phyloP scores from a whole-genome alignment of 805 yeast species.

The Ogataea nakhonphanomensis region DNA sequence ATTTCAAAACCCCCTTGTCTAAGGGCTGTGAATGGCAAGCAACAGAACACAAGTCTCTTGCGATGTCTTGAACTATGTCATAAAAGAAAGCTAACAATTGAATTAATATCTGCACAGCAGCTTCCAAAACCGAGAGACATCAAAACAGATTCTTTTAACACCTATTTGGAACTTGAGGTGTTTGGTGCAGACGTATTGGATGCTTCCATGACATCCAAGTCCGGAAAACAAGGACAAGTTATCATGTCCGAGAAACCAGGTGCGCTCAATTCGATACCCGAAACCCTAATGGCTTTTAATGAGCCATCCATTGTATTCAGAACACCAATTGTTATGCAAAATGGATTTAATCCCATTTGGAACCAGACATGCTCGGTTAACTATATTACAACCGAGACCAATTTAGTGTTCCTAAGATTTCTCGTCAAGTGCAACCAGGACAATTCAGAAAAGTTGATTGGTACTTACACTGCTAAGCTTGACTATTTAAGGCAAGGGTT shows the following conservation, averaged over 20 bases:
- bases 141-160: conserved; percentile 47
- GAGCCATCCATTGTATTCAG: conserved; percentile 26
- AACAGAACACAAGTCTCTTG: conserved; percentile 14
- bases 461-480: conserved; percentile 59
- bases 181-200: conserved; percentile 38
- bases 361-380: conserved; percentile 47
- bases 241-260: background rate
- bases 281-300: conserved; percentile 2
- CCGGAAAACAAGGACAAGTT: conserved; percentile 11
- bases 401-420: conserved; percentile 56
- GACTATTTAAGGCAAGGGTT: conserved; percentile 72
- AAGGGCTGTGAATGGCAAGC: conserved; percentile 16
- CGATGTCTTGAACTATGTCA: conserved; percentile 21
- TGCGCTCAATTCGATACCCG: background rate
- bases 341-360: conserved; percentile 92
- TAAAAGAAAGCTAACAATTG: conserved; percentile 34
- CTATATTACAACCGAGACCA: conserved; percentile 35
- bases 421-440: conserved; percentile 37
- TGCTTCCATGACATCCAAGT: conserved; percentile 10
- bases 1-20: conserved; percentile 60
- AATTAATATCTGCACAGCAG: conserved; percentile 78
- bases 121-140: conserved; percentile 65
- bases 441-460: conserved; percentile 38
- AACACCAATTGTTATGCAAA: conserved; percentile 45
- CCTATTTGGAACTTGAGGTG: conserved; percentile 60